phyloP scores from a whole-genome alignment of 2,329 filamentous ascomycete genomes.

The Chalaropsis ovoidea region DNA sequence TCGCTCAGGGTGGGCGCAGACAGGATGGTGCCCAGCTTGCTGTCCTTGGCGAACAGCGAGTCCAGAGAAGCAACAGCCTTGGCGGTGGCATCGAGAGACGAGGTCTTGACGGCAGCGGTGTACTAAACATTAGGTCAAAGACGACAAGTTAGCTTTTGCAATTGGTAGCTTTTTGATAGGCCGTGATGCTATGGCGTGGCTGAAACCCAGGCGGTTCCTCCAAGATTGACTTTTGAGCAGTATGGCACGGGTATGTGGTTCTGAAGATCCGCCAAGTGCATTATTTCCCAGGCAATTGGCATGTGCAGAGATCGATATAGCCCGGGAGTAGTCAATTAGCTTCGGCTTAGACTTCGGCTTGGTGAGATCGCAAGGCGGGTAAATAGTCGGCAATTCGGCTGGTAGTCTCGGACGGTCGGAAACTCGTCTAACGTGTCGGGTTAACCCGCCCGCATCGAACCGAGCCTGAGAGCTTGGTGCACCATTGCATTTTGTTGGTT shows the following conservation, averaged over 20 bases:
- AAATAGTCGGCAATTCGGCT: slow-evolving; percentile 5
- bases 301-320: neutral
- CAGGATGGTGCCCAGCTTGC: slow-evolving; percentile 69
- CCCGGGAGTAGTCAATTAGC: neutral
- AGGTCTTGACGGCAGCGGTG: slow-evolving; percentile 85
- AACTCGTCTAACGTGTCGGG: neutral
- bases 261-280: neutral
- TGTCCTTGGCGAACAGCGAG: slow-evolving; percentile 66
- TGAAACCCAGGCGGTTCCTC: neutral
- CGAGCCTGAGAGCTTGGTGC: neutral
- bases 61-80: slow-evolving; percentile 64
- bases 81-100: slow-evolving; percentile 73
- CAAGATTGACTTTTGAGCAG: neutral
- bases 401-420: slow-evolving; percentile 15
- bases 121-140: slow-evolving; percentile 51
- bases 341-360: neutral
- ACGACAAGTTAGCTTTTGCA: slow-evolving; percentile 16
- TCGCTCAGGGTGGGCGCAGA: slow-evolving; percentile 65
- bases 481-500: neutral
- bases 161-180: neutral
- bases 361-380: neutral
- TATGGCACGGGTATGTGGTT: neutral
- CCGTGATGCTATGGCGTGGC: neutral
- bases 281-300: neutral
- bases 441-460: neutral